Evolutionary conservation across 768 basidiomycete genomes (phyloP), one percentile per base, ranked within the genome.

Genomic region (Antrodiella citrinella): DNA sequence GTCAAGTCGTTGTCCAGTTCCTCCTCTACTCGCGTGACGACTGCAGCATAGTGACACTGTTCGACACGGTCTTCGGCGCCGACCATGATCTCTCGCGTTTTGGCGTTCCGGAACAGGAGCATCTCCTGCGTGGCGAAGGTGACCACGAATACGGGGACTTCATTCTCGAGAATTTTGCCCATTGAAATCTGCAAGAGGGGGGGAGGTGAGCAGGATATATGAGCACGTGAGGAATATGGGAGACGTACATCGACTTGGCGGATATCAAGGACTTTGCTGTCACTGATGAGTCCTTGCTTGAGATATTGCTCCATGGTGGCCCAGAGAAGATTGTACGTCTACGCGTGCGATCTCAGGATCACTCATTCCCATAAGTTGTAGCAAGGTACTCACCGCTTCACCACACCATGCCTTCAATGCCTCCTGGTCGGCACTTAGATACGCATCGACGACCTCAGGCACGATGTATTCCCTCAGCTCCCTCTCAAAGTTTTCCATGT

Each of bases 261-360:
- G 62, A 99, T 98, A 69, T 98, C 95, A 18, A 98, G 81, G 18
- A 96, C 87, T 61, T 91, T 91, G 67, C 89, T 92, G 62, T 94
- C 91, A 56, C 89, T 91, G 56, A 95, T 72, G 21, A 98, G 76
- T 1, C 95, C 93, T 61, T 95, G 92, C 30, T 80, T 77, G 45
- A 94, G 77, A 64, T 92, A 97, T 59, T 89, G 86, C 57, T 94
- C 92, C 81, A 99, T 90, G 4, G 93, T 95, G 4, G 95, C 95
- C 88, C 94, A 95, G 3, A 97, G 75, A n/a, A 98, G 91, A 57
- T 95, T 96, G 64, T 93, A 97, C 4, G 94, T 94, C 92, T 95
- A 53, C 44, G 11, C 22, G 11, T n/a, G 19, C 7, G 44, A 42
- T 38, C 10, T 48, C 20, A 26, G 54, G 18, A 9, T 23, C 18